phyloP scores from a whole-genome alignment of 2,329 filamentous ascomycete genomes.

The Nemania bipapillata region DNA sequence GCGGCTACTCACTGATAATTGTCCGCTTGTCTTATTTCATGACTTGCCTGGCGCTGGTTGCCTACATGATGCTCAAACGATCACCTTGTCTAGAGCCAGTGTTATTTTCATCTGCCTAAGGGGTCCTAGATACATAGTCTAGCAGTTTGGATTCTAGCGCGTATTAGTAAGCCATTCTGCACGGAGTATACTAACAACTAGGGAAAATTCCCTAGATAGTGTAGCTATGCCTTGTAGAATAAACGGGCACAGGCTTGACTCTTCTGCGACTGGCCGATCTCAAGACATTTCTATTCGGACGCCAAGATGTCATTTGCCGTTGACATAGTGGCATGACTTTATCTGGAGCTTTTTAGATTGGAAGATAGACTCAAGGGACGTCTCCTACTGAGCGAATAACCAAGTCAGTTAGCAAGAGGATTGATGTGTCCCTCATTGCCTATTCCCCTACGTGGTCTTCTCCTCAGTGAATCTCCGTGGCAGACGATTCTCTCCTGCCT shows the following conservation, averaged over 20 bases:
- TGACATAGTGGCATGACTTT: not conserved
- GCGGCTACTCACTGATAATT: not conserved
- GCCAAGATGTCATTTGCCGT: not conserved
- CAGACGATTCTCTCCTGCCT: conserved; percentile 69
- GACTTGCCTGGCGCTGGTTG: no score
- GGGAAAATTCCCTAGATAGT: no score
- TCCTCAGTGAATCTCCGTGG: conserved; percentile 59
- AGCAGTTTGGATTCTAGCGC: no score
- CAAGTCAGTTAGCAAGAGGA: no score
- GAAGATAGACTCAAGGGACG: no score
- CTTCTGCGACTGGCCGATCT: not conserved
- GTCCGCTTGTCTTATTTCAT: not conserved
- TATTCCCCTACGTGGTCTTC: not conserved
- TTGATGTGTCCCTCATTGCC: not conserved
- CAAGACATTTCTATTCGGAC: not conserved
- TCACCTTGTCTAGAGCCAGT: no score
- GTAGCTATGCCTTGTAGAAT: not conserved
- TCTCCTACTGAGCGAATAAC: not conserved
- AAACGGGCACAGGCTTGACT: not conserved
- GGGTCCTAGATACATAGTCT: no score
- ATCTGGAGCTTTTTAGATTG: not conserved
- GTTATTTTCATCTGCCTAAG: no score
- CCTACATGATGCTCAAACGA: no score
- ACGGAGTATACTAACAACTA: no score
- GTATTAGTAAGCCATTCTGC: no score